phyloP scores from a whole-genome alignment of 192 early-diverging fungal genomes.

The Oehlia diaphana region DNA sequence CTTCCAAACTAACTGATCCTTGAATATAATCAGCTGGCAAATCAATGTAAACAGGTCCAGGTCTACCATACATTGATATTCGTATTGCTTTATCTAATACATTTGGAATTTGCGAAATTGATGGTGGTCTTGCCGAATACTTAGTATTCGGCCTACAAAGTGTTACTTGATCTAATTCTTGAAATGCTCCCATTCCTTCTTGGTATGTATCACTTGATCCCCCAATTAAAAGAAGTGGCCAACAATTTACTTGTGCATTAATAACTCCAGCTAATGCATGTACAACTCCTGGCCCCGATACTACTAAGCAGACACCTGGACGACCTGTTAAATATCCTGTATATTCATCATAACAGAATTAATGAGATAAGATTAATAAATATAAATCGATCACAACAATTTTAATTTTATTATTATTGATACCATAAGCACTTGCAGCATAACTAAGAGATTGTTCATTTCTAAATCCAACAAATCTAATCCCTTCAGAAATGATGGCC shows the following conservation, averaged over 20 bases:
- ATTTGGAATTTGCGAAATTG: slow-evolving; percentile 48
- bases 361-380: slow-evolving; percentile 14
- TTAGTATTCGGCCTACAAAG: slow-evolving; percentile 64
- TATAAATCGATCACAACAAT: not conserved
- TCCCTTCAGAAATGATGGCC: slow-evolving; percentile 66
- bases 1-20: slow-evolving; percentile 31
- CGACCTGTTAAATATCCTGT: slow-evolving; percentile 55
- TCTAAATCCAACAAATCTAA: slow-evolving; percentile 68
- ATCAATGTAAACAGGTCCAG: slow-evolving; percentile 68
- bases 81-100: slow-evolving; percentile 57
- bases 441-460: slow-evolving; percentile 78
- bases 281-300: slow-evolving; percentile 73
- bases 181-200: slow-evolving; percentile 69
- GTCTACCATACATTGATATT: slow-evolving; percentile 54
- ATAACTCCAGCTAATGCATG: slow-evolving; percentile 69
- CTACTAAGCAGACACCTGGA: slow-evolving; percentile 68
- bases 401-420: no score
- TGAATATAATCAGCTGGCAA: slow-evolving; percentile 70
- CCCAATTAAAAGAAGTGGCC: slow-evolving; percentile 69
- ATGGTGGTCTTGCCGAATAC: slow-evolving; percentile 53
- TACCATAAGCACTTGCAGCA: slow-evolving; percentile 62
- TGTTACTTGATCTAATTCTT: slow-evolving; percentile 69
- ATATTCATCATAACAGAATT: not conserved
- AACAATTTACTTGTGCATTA: slow-evolving; percentile 69
- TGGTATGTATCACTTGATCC: slow-evolving; percentile 56